Evolutionary conservation across 768 basidiomycete genomes (phyloP).

Genomic region (Gelatoporia subvermispora): DNA sequence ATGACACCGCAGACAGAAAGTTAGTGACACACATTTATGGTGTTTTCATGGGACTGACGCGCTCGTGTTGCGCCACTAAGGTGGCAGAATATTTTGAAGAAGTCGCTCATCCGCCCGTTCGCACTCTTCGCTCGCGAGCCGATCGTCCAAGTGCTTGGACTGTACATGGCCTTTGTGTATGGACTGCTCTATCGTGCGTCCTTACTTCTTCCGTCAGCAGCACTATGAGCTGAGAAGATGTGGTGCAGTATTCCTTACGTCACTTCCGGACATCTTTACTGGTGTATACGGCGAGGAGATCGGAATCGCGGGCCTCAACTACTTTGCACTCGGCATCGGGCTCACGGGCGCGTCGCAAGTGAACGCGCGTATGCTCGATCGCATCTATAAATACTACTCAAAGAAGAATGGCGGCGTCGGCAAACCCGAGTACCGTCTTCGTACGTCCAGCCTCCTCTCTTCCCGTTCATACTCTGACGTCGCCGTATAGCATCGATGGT

Average conservation of each 20-base stretch:
- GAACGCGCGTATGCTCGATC: constrained; percentile 55
- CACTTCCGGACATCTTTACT: constrained; percentile 52
- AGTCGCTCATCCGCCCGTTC: constrained; percentile 61
- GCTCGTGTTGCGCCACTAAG: too few species aligned
- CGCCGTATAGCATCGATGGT: constrained; percentile 47
- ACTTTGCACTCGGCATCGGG: constrained; percentile 66
- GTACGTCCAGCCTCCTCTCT: constrained; percentile 23
- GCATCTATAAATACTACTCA: constrained; percentile 45
- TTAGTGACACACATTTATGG: constrained; percentile 15
- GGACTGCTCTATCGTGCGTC: constrained; percentile 52
- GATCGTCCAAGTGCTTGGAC: constrained; percentile 57
- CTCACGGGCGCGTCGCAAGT: constrained; percentile 43
- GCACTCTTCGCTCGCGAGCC: constrained; percentile 51
- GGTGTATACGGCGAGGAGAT: constrained; percentile 44
- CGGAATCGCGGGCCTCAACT: constrained; percentile 62
- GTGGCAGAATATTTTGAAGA: constrained; percentile 47
- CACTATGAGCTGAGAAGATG: background rate
- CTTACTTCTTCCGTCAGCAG: background rate
- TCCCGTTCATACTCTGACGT: background rate
- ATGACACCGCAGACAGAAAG: constrained; percentile 40
- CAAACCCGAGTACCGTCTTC: constrained; percentile 48
- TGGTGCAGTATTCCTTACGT: constrained; percentile 52
- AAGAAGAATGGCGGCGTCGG: constrained; percentile 48
- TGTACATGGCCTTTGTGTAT: constrained; percentile 68
- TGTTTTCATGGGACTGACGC: background rate